Evolutionary conservation across 1,284 basidiomycete species (phyloP), one percentile per base, ranked within the genome.

Genomic region (Hortiboletus rubellus): DNA sequence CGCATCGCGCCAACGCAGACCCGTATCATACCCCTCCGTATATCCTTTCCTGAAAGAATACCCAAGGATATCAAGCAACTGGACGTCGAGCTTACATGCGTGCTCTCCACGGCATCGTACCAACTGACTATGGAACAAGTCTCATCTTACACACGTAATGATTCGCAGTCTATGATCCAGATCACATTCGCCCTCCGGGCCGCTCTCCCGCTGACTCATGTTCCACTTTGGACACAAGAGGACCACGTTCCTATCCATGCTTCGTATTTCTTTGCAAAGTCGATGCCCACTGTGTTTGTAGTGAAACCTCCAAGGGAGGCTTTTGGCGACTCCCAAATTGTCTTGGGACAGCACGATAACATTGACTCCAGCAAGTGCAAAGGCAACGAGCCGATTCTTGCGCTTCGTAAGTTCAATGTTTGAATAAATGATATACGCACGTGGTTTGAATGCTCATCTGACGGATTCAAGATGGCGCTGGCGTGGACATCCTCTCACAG

Each of bases 381-480:
- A 50, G 70, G 66, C 48, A 68, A 54, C 77, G 69, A 83, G 12
- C 84, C 87, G 0, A 78, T 93, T n/a, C 68, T 94, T 31, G 87
- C 86, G 1, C 74, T 92, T 37, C 89, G 89, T 91, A 61, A 62
- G 84, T 78, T 3, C n/a, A 3, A 37, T 0, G 14, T 40, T 45
- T 41, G 27, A 6, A 38, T 41, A 14, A 9, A 27, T 15, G 15
- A 34, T 34, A n/a, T 24, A n/a, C 33, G 15, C 31, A 24, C 18
- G 18, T 9, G 14, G n/a, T 38, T 22, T 54, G 50, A 54, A 46
- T 51, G 34, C 31, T 44, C 24, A 44, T 37, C 54, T 43, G 42
- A 53, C 12, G 18, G 38, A 24, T 51, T 31, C 52, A 54, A 87
- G 92, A 94, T 67, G 92, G 92, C 6, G 91, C 91, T 3, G 92